phyloP scores from a whole-genome alignment of 148 eudicot species.

The Cornus florida region DNA sequence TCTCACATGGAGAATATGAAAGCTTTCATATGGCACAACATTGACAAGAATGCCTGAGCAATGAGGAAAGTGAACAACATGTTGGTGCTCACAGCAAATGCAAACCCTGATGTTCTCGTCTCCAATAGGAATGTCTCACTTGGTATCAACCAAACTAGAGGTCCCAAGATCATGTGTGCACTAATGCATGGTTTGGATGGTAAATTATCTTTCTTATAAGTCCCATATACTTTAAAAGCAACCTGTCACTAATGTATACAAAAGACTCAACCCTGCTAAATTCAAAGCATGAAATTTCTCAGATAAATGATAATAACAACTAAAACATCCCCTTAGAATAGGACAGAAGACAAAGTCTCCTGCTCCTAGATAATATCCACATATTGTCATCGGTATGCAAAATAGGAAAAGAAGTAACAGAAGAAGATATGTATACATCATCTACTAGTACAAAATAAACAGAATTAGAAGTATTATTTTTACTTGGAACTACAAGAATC shows the following conservation, averaged over 20 bases:
- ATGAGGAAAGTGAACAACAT: slow-evolving; percentile 46
- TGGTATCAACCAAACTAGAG: slow-evolving; percentile 35
- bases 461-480: no score
- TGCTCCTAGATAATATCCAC: neutral
- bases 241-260: no score
- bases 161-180: no score
- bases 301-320: no score
- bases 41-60: slow-evolving; percentile 45
- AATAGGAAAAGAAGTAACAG: neutral
- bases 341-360: neutral
- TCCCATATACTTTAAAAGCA: no score
- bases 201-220: no score
- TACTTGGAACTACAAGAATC: no score
- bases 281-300: no score
- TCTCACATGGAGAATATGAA: slow-evolving; percentile 51
- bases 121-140: slow-evolving; percentile 46
- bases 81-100: slow-evolving; percentile 50
- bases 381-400: neutral
- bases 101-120: slow-evolving; percentile 46
- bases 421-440: no score
- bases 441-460: no score
- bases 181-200: no score
- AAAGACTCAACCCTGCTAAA: no score
- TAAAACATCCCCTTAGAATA: neutral
- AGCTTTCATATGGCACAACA: slow-evolving; percentile 42